Conservation (phyloP, 176 grass and related monocot species). For the Rhipidocladum racemiflorum region DNA sequence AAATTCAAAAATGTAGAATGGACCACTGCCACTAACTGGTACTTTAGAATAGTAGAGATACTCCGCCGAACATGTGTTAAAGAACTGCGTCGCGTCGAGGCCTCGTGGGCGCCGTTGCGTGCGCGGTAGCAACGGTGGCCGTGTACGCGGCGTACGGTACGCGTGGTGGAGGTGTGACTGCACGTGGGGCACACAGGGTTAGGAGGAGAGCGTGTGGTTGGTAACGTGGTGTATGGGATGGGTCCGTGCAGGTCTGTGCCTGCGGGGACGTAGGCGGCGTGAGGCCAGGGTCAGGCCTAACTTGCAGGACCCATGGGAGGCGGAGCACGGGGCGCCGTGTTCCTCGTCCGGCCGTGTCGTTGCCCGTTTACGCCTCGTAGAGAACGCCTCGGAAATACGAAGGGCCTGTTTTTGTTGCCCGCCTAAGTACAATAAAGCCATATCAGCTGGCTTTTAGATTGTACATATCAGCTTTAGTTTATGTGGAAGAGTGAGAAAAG, state of each 20-base stretch:
- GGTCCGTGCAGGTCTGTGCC: background rate
- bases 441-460: too few relatives aligned
- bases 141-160: background rate
- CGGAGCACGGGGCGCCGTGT: background rate
- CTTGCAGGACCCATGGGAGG: background rate
- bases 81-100: background rate
- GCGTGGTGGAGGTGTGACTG: background rate
- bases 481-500: too few relatives aligned
- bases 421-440: too few relatives aligned
- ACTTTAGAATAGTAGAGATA: too few relatives aligned
- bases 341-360: background rate
- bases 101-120: background rate
- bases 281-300: background rate
- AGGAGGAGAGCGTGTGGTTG: background rate
- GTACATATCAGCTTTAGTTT: too few relatives aligned
- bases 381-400: too few relatives aligned
- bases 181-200: background rate
- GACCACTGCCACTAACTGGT: too few relatives aligned
- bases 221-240: background rate
- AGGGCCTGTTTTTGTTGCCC: too few relatives aligned
- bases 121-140: background rate
- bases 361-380: background rate
- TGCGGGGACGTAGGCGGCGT: background rate
- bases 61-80: background rate
- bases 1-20: too few relatives aligned